Conservation (phyloP, 2,329 filamentous ascomycete species). For the Colletotrichum tropicicola region DNA sequence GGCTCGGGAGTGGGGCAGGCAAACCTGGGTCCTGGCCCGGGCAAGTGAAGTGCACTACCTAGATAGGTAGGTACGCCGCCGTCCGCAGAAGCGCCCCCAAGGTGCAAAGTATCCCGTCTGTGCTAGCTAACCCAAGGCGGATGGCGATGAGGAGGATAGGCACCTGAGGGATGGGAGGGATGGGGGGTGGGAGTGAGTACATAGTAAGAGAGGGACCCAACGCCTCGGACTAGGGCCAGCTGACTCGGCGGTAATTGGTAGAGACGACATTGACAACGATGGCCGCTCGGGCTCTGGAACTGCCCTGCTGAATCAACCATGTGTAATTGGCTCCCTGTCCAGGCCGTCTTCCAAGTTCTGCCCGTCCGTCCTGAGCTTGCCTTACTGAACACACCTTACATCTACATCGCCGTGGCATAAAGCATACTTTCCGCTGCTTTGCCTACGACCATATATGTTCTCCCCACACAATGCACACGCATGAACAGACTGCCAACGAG, state of each 20-base stretch:
- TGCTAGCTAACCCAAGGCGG: too few species aligned
- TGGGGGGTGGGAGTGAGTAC: neutral
- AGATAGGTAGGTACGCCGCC: neutral
- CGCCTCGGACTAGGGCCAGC: conserved; percentile 30
- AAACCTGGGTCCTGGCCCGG: neutral
- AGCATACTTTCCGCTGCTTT: too few species aligned
- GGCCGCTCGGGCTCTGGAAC: neutral
- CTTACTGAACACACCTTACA: too few species aligned
- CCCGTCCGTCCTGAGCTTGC: neutral
- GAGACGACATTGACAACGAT: conserved; percentile 14
- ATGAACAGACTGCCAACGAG: too few species aligned
- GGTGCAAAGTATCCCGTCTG: neutral
- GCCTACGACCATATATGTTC: too few species aligned
- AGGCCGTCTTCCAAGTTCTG: neutral
- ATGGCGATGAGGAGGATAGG: too few species aligned
- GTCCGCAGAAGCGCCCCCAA: neutral
- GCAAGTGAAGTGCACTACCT: neutral
- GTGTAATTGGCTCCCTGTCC: neutral
- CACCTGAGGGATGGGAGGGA: neutral
- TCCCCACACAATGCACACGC: too few species aligned
- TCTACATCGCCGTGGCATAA: too few species aligned
- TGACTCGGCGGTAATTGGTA: conserved; percentile 27
- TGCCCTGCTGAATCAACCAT: conserved; percentile 1
- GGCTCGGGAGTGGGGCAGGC: neutral
- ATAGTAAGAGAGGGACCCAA: conserved; percentile 25